A percentile compares a stretch with the other conserved stretches of the same genome.
Conservation (phyloP, 768 basidiomycete genomes). For the Baorangia bicolor region DNA sequence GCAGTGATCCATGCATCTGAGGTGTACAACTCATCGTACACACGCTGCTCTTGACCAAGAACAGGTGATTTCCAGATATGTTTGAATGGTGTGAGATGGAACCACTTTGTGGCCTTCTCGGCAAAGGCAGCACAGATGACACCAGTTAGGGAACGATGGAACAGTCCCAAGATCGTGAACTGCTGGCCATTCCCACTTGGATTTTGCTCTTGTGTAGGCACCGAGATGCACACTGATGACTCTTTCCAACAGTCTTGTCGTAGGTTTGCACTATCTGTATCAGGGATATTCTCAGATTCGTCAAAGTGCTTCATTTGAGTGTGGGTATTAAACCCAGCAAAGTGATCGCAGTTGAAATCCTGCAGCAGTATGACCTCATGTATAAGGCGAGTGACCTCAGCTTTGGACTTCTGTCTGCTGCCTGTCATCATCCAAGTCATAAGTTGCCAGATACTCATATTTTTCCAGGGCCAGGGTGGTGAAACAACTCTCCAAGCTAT, state of each 20-base stretch:
- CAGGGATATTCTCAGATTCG: not conserved
- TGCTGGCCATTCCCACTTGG: conserved; percentile 6
- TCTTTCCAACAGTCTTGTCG: too few relatives aligned
- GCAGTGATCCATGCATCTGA: conserved; percentile 4
- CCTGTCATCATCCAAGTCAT: conserved; percentile 13
- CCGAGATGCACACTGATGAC: conserved; percentile 23
- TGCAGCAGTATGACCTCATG: not conserved
- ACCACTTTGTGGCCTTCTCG: conserved; percentile 1
- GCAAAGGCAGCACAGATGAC: conserved; percentile 12
- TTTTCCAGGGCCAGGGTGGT: conserved; percentile 11
- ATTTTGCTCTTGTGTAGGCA: conserved; percentile 32
- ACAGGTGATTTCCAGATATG: not conserved
- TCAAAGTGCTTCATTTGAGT: conserved; percentile 10
- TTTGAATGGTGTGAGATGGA: conserved; percentile 28
- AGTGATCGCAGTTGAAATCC: conserved; percentile 7
- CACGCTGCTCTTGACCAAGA: not conserved
- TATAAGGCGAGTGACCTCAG: too few relatives aligned
- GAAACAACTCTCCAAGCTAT: too few relatives aligned
- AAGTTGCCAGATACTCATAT: conserved; percentile 5
- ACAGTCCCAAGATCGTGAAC: conserved; percentile 29
- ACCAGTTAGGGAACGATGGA: conserved; percentile 18
- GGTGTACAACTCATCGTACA: not conserved
- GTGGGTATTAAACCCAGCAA: conserved; percentile 17
- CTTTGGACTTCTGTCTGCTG: too few relatives aligned
- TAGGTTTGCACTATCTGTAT: too few relatives aligned